phyloP scores from a whole-genome alignment of 2,329 filamentous ascomycete genomes.

The Fusarium sp. region DNA sequence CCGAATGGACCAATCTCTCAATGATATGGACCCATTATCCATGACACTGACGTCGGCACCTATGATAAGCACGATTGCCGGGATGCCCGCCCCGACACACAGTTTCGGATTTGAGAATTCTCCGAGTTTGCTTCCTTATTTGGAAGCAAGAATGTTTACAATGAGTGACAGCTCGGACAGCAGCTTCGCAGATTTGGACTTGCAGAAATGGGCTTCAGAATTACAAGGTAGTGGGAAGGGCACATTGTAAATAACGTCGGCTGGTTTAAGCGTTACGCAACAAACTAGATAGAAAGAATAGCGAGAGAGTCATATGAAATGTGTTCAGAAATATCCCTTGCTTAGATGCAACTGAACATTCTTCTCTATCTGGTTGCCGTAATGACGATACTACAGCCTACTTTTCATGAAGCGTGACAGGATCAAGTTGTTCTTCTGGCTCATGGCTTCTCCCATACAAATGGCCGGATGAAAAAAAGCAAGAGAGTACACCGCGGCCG shows the following conservation, averaged over 20 bases:
- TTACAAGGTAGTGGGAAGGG: background rate
- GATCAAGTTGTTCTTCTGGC: background rate
- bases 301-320: background rate
- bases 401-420: slow-evolving; percentile 2
- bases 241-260: background rate
- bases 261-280: too few species aligned
- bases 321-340: too few species aligned
- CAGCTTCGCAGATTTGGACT: background rate
- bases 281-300: background rate
- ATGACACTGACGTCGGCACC: background rate
- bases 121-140: background rate
- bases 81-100: background rate
- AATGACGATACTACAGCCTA: background rate
- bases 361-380: too few species aligned
- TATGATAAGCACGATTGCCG: background rate
- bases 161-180: background rate
- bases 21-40: background rate
- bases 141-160: background rate
- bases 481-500: background rate
- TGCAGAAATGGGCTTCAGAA: background rate
- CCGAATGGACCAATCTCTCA: background rate
- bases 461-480: background rate
- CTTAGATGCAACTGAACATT: background rate
- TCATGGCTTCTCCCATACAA: slow-evolving; percentile 4
- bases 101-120: background rate